phyloP scores from a whole-genome alignment of 345 rosid species.

The Gossypium mustelinum region DNA sequence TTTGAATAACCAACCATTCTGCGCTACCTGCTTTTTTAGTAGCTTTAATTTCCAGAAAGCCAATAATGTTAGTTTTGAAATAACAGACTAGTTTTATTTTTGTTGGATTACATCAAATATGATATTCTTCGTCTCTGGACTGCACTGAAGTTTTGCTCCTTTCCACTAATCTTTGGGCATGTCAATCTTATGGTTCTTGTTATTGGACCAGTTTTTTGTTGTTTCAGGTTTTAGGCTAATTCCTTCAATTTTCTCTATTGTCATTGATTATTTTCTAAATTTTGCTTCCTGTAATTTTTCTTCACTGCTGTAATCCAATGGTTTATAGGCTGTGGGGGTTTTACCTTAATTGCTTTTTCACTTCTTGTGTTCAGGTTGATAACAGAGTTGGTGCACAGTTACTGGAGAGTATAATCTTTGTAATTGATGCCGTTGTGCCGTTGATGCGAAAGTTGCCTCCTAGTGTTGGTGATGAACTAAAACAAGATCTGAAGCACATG shows the following conservation, averaged over 20 bases:
- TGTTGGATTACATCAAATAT: not conserved
- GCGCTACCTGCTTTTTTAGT: not conserved
- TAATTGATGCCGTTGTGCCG: constrained; percentile 84
- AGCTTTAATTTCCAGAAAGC: not conserved
- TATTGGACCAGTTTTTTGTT: not conserved
- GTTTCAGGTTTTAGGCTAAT: not conserved
- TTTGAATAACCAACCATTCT: not conserved
- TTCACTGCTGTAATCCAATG: not conserved
- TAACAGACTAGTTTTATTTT: not conserved
- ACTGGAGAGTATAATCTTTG: constrained; percentile 89
- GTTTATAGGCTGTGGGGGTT: constrained; percentile 1
- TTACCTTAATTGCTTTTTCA: constrained; percentile 21
- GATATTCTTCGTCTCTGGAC: not conserved
- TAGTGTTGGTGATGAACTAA: constrained; percentile 78
- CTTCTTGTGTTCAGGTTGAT: constrained; percentile 65
- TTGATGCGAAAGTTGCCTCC: constrained; percentile 77
- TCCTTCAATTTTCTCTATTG: not conserved
- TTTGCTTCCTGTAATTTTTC: constrained; percentile 7
- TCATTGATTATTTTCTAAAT: not conserved
- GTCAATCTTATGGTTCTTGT: not conserved
- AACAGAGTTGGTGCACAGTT: constrained; percentile 75
- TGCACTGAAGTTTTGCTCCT: not conserved
- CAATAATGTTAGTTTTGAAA: not conserved
- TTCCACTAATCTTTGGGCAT: not conserved
- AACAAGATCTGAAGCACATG: constrained; percentile 96